Evolutionary conservation across 192 early-diverging fungal genomes (phyloP).

Genomic region (Globomyces pollinis-pini): DNA sequence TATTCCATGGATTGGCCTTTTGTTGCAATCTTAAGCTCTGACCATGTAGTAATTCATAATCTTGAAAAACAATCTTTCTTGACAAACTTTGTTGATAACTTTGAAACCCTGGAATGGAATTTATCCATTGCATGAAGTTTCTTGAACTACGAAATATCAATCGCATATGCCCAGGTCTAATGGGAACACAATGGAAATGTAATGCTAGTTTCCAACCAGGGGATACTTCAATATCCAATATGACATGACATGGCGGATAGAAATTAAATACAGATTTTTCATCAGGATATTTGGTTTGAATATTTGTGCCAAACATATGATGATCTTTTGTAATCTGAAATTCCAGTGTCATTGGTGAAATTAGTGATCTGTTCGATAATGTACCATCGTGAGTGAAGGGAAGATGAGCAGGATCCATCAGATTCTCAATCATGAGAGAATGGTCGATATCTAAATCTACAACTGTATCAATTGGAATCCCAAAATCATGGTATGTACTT

Average conservation of each 20-base stretch:
- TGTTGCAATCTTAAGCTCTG: slow-evolving; percentile 14
- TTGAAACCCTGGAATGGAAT: slow-evolving; percentile 24
- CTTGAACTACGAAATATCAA: slow-evolving; percentile 31
- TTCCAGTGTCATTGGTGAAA: slow-evolving; percentile 20
- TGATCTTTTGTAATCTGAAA: slow-evolving; percentile 13
- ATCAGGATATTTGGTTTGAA: slow-evolving; percentile 14
- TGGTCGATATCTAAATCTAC: slow-evolving; percentile 34
- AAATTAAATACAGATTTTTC: slow-evolving; percentile 12
- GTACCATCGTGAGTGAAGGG: slow-evolving; percentile 34
- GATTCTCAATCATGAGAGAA: slow-evolving; percentile 29
- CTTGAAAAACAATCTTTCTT: slow-evolving; percentile 24
- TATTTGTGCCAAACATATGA: slow-evolving; percentile 11
- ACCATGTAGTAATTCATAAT: slow-evolving; percentile 26
- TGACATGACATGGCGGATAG: slow-evolving; percentile 5
- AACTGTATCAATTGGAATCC: slow-evolving; percentile 14
- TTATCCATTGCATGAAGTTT: too few relatives aligned
- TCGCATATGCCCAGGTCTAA: slow-evolving; percentile 24
- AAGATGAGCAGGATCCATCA: slow-evolving; percentile 31
- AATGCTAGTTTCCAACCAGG: slow-evolving; percentile 15
- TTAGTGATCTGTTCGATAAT: slow-evolving; percentile 21
- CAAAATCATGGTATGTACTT: slow-evolving; percentile 8
- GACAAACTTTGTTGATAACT: not conserved
- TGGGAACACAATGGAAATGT: slow-evolving; percentile 27
- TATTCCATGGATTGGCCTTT: slow-evolving; percentile 27
- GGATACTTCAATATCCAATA: slow-evolving; percentile 11